Evolutionary conservation across 176 grass and related monocot species (phyloP).

Genomic region (Carex parvula): DNA sequence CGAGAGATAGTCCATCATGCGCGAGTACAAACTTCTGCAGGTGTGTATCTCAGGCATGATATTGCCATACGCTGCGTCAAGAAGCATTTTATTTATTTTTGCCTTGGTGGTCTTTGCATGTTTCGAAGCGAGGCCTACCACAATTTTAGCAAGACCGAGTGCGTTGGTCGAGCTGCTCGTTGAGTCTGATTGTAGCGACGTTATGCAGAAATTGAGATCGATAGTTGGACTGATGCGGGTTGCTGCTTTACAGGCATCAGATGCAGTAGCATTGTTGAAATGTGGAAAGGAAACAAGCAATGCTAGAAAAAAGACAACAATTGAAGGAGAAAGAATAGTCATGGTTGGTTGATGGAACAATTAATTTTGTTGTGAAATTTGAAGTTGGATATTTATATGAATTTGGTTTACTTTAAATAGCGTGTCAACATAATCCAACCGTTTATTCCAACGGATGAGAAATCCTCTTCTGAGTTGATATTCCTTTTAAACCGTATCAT

Average conservation of each 20-base stretch:
- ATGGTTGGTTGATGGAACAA: constrained; percentile 4
- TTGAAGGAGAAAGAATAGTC: background rate
- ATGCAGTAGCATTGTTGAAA: background rate
- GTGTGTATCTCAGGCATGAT: constrained; percentile 16
- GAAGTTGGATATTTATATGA: background rate
- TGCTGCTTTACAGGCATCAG: constrained; percentile 45
- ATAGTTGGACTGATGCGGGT: constrained; percentile 23
- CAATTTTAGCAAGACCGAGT: constrained; percentile 39
- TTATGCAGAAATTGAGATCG: constrained; percentile 53
- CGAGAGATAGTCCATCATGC: constrained; percentile 43
- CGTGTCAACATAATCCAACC: background rate
- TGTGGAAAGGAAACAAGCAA: background rate
- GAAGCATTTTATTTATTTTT: constrained; percentile 34
- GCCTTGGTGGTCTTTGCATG: constrained; percentile 37
- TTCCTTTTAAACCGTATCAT: no score
- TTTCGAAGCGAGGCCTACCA: constrained; percentile 30
- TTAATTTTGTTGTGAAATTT: background rate
- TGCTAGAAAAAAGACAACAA: background rate
- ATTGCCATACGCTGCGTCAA: constrained; percentile 20
- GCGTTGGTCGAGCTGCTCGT: constrained; percentile 30
- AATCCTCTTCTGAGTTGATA: background rate
- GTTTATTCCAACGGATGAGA: background rate
- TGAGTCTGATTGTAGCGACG: constrained; percentile 35
- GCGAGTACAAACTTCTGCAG: constrained; percentile 50
- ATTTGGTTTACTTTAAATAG: constrained; percentile 1